Evolutionary conservation across 176 grass and related monocot genomes (phyloP), one percentile per base, ranked within the genome.

Genomic region (Eleusine indica): DNA sequence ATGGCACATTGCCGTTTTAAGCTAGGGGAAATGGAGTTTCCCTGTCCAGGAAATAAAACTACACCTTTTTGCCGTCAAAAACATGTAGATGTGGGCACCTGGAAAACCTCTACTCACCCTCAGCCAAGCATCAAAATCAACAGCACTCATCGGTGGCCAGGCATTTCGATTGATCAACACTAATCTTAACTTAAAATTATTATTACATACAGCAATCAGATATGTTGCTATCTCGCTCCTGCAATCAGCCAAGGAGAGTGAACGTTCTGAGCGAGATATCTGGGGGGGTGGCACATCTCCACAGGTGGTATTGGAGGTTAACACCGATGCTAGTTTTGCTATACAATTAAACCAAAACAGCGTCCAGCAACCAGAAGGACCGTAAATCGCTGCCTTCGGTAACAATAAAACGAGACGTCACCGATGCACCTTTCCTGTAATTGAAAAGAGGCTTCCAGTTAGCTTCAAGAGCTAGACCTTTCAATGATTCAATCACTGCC

Each of bases 351-450:
- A 75, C n/a, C 84, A 80, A 62, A 74, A 74, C 14, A 69, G 80
- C 70, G 69, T 68, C 75, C 42, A 46, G 53, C 52, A 32, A 80
- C 41, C 60, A 67, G 22, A 80, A 84, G 12, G 68, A 64, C 41
- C 64, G 35, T 6, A 62, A 4, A 70, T n/a, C 47, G 70, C 51
- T 39, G 77, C 73, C 49, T 77, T 6, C 39, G 2, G n/a, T 25
- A 16, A 16, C 30, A 35, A 67, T 5, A 16, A 30, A 66, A 28
- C 52, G 3, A 3, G 3, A 30, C 43, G 76, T 97, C 72, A 94
- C 25, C 82, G 67, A 9, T 62, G 89, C 18, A 73, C 42, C 68
- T 94, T 97, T 54, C 89, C 94, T 94, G 81, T 39, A 58, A 85
- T 29, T 21, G 37, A 21, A 41, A 77, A 84, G 40, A 28, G 62